Evolutionary conservation across 2,329 filamentous ascomycete species (phyloP).

Genomic region (Xylaria digitata): DNA sequence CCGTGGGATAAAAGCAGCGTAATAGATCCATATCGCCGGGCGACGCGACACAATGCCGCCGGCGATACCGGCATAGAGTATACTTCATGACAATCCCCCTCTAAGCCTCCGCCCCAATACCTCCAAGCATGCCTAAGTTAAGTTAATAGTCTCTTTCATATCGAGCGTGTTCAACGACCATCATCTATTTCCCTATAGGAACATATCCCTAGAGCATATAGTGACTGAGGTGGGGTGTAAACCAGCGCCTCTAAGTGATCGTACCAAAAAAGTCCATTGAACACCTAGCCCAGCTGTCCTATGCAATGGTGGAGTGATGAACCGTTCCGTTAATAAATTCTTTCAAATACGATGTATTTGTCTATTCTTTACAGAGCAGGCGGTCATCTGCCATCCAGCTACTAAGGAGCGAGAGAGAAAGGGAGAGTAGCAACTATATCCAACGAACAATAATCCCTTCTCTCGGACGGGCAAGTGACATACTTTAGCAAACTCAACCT

Average conservation of each 20-base stretch:
- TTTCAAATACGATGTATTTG: background rate
- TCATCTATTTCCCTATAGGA: background rate
- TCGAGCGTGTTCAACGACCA: background rate
- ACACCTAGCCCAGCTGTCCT: background rate
- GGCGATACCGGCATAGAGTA: no score
- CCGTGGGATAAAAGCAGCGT: no score
- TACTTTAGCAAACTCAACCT: background rate
- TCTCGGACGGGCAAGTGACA: conserved; percentile 16
- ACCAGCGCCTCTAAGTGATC: background rate
- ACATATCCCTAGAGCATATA: no score
- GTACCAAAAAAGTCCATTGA: background rate
- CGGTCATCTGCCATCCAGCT: background rate
- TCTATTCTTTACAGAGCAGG: conserved; percentile 15
- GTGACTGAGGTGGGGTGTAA: background rate
- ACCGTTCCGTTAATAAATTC: no score
- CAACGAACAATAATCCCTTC: background rate
- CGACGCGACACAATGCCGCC: no score
- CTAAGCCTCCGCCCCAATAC: no score
- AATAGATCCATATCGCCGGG: no score
- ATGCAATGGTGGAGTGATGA: no score
- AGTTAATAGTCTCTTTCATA: no score
- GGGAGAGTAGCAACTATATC: background rate
- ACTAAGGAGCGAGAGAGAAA: background rate
- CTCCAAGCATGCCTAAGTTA: no score
- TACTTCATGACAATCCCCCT: no score